Evolutionary conservation across 1,284 basidiomycete species (phyloP), one percentile per base, ranked within the genome.

Genomic region (Coriolopsis trogii): DNA sequence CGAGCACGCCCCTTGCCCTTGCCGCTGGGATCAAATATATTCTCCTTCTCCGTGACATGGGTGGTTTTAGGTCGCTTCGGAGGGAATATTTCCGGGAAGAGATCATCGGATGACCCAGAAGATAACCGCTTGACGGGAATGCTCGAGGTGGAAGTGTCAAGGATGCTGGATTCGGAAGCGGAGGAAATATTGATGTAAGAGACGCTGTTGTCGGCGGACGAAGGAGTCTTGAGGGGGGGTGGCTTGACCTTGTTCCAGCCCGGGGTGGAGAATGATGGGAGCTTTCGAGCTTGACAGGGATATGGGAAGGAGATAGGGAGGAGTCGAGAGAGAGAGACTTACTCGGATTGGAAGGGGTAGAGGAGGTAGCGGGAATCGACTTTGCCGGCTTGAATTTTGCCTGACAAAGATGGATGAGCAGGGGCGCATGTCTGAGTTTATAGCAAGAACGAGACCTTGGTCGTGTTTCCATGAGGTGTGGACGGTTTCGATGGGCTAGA

Each of bases 331-430:
- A 10, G 21, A 45, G 10, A 21, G 26, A 46, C 56, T 21, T 41
- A 67, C 63, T 56, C 12, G 51, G 33, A 37, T 42, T 47, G 15
- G 56, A 33, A 3, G 58, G 45, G 10, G 55, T 54, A 15, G 43
- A 49, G 26, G 55, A 46, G n/a, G 51, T 46, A 10, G 53, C 9
- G 18, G 50, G 37, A 39, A 51, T 50, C 2, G 63, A 58, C 47
- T 53, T 55, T 13, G 70, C 61, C n/a, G 68, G 68, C 55, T 70
- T 71, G 49, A 71, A 71, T 49, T 67, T 70, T 18, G 26, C 16
- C 58, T 59, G 34, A 5, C 18, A 12, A 8, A 7, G 4, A n/a
- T 13, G 31, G 30, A 39, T 42, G 10, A 49, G 46, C 44, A 36
- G 25, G 33, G 12, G 41, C 28, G 31, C n/a, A n/a, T n/a, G n/a